Percentiles rank a stretch among this genome's conserved stretches.
These are phyloP conservation scores for Thalassiosira hispida DNA, from an alignment of 352 stramenopile genomes.

Conservation along the genomic window DNA sequence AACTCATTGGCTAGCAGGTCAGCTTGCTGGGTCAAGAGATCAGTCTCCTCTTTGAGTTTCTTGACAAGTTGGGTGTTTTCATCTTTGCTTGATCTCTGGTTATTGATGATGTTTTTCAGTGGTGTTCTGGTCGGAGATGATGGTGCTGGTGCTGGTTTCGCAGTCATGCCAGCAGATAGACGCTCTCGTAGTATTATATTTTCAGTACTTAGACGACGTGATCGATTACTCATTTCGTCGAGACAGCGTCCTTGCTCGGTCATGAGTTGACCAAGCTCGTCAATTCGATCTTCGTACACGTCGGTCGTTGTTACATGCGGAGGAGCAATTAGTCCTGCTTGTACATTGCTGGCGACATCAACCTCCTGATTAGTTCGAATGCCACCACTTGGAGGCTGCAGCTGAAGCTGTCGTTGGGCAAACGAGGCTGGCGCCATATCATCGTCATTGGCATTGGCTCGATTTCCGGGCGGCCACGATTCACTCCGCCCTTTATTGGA, in stretches of 20 bases:
- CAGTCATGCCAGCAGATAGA: slow-evolving; percentile 10
- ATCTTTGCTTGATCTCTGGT: slow-evolving; percentile 1
- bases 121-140: slow-evolving; percentile 9
- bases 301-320: slow-evolving; percentile 3
- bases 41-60: slow-evolving; percentile 45
- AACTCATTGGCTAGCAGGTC: slow-evolving; percentile 45
- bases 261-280: slow-evolving; percentile 37
- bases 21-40: slow-evolving; percentile 36
- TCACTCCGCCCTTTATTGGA: slow-evolving; percentile 1
- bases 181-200: slow-evolving; percentile 40
- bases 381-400: background rate
- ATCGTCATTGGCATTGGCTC: background rate
- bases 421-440: background rate
- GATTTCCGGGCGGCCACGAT: background rate
- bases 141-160: background rate
- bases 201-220: slow-evolving; percentile 28
- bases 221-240: slow-evolving; percentile 41
- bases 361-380: background rate
- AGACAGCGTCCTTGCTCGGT: slow-evolving; percentile 43
- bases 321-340: background rate
- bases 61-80: background rate
- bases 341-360: background rate
- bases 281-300: slow-evolving; percentile 38
- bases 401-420: background rate
- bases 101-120: slow-evolving; percentile 31